A percentile compares a stretch with the other conserved stretches of the same genome.
These are phyloP conservation scores for Arthrobotrys pseudoclavata DNA, from an alignment of 2,329 filamentous ascomycete species.

Conservation along the genomic window DNA sequence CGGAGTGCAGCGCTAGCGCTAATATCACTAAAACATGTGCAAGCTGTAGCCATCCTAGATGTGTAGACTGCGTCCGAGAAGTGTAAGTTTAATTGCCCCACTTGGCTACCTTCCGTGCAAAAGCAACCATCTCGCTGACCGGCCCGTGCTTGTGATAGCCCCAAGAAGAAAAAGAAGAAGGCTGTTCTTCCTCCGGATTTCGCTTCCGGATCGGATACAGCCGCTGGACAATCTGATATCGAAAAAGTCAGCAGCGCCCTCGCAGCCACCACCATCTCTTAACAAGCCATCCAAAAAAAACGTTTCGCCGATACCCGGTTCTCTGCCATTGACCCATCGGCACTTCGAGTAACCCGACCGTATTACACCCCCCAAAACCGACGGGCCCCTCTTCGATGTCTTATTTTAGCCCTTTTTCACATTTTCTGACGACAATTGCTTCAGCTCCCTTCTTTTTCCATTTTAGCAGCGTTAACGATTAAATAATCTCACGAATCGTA, in stretches of 20 bases:
- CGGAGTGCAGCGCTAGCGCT: slow-evolving; percentile 32
- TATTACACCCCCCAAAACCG: neutral
- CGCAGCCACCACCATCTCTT: slow-evolving; percentile 49
- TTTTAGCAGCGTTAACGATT: slow-evolving; percentile 41
- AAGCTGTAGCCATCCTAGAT: slow-evolving; percentile 47
- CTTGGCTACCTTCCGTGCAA: neutral
- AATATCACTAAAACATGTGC: slow-evolving; percentile 43
- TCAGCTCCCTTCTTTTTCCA: neutral
- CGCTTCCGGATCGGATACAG: slow-evolving; percentile 34
- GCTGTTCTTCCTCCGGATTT: slow-evolving; percentile 20
- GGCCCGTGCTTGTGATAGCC: neutral
- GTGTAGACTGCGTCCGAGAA: slow-evolving; percentile 50
- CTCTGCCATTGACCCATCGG: neutral
- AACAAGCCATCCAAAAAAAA: neutral
- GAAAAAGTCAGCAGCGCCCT: slow-evolving; percentile 51
- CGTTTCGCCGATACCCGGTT: neutral
- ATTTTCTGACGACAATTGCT: neutral
- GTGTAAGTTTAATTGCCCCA: slow-evolving; percentile 25
- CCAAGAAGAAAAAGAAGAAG: slow-evolving; percentile 59
- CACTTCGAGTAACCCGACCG: neutral
- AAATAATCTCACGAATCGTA: slow-evolving; percentile 51
- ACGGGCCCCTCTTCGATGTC: neutral
- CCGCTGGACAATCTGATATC: slow-evolving; percentile 33
- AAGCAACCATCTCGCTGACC: neutral
- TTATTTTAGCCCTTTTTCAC: neutral